Base-by-base conservation (phyloP, 2,329 filamentous ascomycete genomes). In the Fusarium algeriense region DNA sequence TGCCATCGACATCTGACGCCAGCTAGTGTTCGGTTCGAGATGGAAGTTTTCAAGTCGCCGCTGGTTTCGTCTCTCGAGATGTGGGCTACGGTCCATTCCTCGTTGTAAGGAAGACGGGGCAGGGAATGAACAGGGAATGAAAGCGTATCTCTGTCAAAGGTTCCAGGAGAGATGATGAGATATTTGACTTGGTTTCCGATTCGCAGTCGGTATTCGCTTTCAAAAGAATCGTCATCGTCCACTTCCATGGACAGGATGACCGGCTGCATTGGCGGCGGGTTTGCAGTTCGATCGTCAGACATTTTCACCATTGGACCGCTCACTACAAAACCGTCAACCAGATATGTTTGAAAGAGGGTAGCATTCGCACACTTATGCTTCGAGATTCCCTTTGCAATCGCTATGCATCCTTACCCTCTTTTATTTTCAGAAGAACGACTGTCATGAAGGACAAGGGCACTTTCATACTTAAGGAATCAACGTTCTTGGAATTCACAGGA, bases 131-230 rank as follows among this genome's bases (percentile, higher is more conserved):
- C 30, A 32, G 49, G 49, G 49, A 32, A 53, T 23, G 35, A 53
- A 41, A 53, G 49, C 11, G 37, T 40, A 20, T 53, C 49, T 53
- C 49, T 53, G 19, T 53, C 19, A 32, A 53, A 53, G 26, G 49
- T 53, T 23, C 19, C 11, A 32, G 49, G 49, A 12, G 37, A 41
- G 26, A 53, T 53, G 8, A 41, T 30, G 37, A 53, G 49, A 41
- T 53, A 53, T 32, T 41, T 53, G 37, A 53, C 26, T 53, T 53
- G 37, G 9, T 53, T 53, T 53, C 26, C 37, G 49, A 53, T 53
- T 41, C 19, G 49, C 26, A 41, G 49, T 53, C 49, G 37, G 37
- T 53, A 53, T 53, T 53, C 49, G 37, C 37, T 53, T 7, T 40
- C 35, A 32, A 32, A 41, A 2, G 49, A 53, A 53, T 53, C 49